Percentiles rank a stretch among this genome's conserved stretches.
These are phyloP conservation scores for Euphorbia pulcherrima DNA, from an alignment of 345 rosid genomes.

Conservation along the genomic window DNA sequence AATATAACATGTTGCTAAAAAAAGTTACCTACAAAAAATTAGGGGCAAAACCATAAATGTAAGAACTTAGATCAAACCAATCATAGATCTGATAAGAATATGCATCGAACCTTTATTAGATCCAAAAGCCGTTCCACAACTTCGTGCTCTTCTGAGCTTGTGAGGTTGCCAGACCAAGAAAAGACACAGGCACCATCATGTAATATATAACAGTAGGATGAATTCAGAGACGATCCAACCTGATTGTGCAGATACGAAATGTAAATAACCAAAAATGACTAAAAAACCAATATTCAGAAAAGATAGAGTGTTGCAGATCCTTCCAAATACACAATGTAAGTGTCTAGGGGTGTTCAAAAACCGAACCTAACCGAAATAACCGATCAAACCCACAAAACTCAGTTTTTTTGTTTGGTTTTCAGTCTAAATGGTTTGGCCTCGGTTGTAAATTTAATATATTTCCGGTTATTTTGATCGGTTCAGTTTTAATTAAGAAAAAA, in stretches of 20 bases:
- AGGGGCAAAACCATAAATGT: background rate
- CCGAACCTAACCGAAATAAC: too few relatives aligned
- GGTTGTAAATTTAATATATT: too few relatives aligned
- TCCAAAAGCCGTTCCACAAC: slow-evolving; percentile 92
- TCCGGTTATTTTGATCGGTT: too few relatives aligned
- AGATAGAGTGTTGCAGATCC: background rate
- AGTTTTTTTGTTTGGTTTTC: too few relatives aligned
- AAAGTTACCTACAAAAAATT: background rate
- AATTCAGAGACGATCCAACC: slow-evolving; percentile 85
- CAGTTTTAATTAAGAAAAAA: too few relatives aligned
- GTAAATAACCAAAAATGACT: slow-evolving; percentile 4
- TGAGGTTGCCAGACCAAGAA: slow-evolving; percentile 88
- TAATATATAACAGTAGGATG: slow-evolving; percentile 87
- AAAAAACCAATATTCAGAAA: background rate
- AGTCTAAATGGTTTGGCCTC: too few relatives aligned
- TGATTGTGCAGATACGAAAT: slow-evolving; percentile 25
- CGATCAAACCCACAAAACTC: too few relatives aligned
- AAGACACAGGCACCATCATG: slow-evolving; percentile 71
- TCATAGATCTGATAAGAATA: slow-evolving; percentile 9
- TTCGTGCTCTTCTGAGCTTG: slow-evolving; percentile 70
- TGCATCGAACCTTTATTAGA: slow-evolving; percentile 73
- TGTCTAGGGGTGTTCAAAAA: too few relatives aligned
- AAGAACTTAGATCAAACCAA: slow-evolving; percentile 7
- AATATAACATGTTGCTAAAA: background rate
- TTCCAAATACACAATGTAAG: background rate